Conservation (phyloP, 768 basidiomycete genomes). For the Tricholoma bakamatsutake region DNA sequence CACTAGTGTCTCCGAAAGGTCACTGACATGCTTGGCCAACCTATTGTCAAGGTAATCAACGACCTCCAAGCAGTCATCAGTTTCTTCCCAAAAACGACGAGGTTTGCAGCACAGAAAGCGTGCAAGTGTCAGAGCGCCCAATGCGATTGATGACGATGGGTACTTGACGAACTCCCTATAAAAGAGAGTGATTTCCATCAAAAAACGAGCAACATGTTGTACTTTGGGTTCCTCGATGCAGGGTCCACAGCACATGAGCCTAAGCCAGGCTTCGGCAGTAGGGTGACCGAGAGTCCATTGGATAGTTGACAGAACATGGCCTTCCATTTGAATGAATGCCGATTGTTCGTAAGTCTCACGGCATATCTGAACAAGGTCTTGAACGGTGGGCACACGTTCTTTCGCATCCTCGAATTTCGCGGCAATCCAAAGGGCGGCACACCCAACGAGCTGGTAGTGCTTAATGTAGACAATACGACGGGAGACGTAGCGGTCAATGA, state of each 20-base stretch:
- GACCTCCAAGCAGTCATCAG: conserved; percentile 76
- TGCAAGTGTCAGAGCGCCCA: conserved; percentile 85
- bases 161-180: conserved; percentile 92
- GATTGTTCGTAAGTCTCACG: conserved; percentile 95
- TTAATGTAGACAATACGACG: conserved; percentile 98
- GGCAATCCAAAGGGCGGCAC: conserved; percentile 97
- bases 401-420: conserved; percentile 99
- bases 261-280: conserved; percentile 96
- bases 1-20: conserved; percentile 91
- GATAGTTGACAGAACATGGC: conserved; percentile 92
- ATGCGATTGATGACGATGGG: conserved; percentile 80
- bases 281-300: conserved; percentile 97
- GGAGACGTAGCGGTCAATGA: conserved; percentile 98
- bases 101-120: conserved; percentile 81
- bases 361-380: conserved; percentile 92
- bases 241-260: conserved; percentile 72
- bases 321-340: conserved; percentile 99
- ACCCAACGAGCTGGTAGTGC: conserved; percentile 98
- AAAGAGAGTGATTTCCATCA: conserved; percentile 99
- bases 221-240: conserved; percentile 82
- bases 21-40: conserved; percentile 83
- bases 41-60: conserved; percentile 83
- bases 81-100: conserved; percentile 78
- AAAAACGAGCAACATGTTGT: conserved; percentile 92
- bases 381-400: conserved; percentile 93